These are phyloP conservation scores for Zoysia pacifica DNA, from an alignment of 176 grass and related monocot genomes.

Conservation along the genomic window DNA sequence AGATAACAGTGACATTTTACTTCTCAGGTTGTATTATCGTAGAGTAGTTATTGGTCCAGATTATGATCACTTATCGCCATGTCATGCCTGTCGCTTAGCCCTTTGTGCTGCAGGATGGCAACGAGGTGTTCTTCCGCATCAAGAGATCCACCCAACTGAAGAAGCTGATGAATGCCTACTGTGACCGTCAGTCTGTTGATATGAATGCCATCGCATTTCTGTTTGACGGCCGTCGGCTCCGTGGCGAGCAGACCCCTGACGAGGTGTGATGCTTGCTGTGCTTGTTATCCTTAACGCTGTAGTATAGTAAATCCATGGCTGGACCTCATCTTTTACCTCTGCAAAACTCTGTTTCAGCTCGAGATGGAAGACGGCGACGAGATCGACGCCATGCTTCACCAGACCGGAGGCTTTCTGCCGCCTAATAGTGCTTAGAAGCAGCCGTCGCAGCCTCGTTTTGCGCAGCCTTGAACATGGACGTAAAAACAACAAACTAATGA, in stretches of 20 bases:
- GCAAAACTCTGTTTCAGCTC: conserved; percentile 41
- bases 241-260: conserved; percentile 87
- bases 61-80: neutral
- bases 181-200: conserved; percentile 82
- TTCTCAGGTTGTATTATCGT: neutral
- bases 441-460: neutral
- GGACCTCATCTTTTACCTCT: neutral
- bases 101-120: conserved; percentile 59
- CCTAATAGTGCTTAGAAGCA: conserved; percentile 17
- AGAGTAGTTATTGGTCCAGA: neutral
- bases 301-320: neutral
- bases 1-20: neutral
- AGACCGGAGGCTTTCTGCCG: conserved; percentile 56
- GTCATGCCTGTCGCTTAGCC: neutral
- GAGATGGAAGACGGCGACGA: conserved; percentile 93
- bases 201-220: conserved; percentile 77
- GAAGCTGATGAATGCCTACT: conserved; percentile 83
- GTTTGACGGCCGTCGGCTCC: conserved; percentile 84
- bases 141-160: conserved; percentile 78
- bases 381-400: conserved; percentile 95
- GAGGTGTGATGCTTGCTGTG: conserved; percentile 39
- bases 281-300: neutral
- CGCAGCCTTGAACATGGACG: neutral
- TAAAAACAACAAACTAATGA: conserved; percentile 20
- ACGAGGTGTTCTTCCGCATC: conserved; percentile 80